Base-by-base conservation (phyloP, 2,329 filamentous ascomycete genomes). In the Fonsecaea nubica region DNA sequence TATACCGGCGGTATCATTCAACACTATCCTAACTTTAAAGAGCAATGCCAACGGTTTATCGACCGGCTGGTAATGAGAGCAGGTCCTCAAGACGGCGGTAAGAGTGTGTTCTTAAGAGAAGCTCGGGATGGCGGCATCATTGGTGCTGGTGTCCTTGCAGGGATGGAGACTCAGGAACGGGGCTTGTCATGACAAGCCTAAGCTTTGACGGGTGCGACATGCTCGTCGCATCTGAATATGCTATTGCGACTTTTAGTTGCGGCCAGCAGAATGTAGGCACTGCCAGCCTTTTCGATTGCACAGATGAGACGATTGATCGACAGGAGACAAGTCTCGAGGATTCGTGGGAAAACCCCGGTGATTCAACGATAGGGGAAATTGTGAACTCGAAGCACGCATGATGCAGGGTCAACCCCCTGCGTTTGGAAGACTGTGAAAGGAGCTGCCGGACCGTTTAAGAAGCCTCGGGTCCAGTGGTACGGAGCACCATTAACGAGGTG, bases 1-100 rank as follows among this genome's bases (percentile, higher is more conserved):
- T 93, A 92, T 75, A 92, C 91, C 0, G 91, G 91, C 36, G 90
- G 90, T 6, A 92, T 91, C 74, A 93, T 93, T 66, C 86, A 88
- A n/a, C 87, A 91, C 73, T 92, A 92, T 73, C 90, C 91, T 56
- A 85, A 90, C 72, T 93, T 92, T 77, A 81, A 91, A 50, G 78
- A 81, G 53, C 89, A 90, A 72, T 92, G 89, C 70, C 90, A 93
- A 76, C 74, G 78, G 13, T 90, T 90, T 74, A 82, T 93, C 58
- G 87, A 92, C 67, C 77, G 79, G 4, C 75, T 86, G 13, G 80
- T 85, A 21, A 80, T 81, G 78, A 74, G 78, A 38, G 80, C 78
- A 21, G 78, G 79, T 21, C 79, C 78, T 13, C 79, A 80, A 40
- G 78, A 80, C 48, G 81, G 81, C 33, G 77, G 77, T 6, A 85